Conservation (phyloP, 768 basidiomycete species). For the Gyrodon lividus region DNA sequence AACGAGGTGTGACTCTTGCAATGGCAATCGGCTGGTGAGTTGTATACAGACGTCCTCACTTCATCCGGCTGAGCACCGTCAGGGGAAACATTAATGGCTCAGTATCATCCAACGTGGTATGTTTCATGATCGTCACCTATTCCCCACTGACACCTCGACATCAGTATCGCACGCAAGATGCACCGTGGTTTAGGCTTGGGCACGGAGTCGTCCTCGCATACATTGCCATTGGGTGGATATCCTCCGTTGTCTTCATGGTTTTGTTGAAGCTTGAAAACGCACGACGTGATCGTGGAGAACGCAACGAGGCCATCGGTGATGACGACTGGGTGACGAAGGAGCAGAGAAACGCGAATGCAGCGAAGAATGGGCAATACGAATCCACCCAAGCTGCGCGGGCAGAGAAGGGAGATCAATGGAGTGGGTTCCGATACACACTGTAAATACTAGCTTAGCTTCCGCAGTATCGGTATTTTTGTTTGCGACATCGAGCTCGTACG, state of each 20-base stretch:
- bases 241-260: constrained; percentile 46
- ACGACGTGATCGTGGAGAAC: constrained; percentile 60
- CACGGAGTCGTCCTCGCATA: constrained; percentile 71
- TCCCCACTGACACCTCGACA: not conserved
- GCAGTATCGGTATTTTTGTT: constrained; percentile 18
- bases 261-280: constrained; percentile 59
- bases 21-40: constrained; percentile 61
- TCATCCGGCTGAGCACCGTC: constrained; percentile 17
- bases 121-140: constrained; percentile 21
- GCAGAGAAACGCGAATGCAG: constrained; percentile 28
- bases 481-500: not conserved
- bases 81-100: constrained; percentile 70
- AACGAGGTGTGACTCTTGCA: constrained; percentile 65
- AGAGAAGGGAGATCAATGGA: constrained; percentile 70
- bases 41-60: not conserved
- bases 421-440: constrained; percentile 68
- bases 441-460: constrained; percentile 43
- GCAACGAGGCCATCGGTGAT: constrained; percentile 60
- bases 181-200: constrained; percentile 68
- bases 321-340: constrained; percentile 41
- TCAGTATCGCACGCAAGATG: constrained; percentile 63
- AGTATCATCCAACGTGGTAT: constrained; percentile 62
- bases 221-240: constrained; percentile 62
- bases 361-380: constrained; percentile 53
- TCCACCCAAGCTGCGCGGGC: constrained; percentile 55